phyloP scores from a whole-genome alignment of 1,284 basidiomycete genomes.

The Malassezia slooffiae region DNA sequence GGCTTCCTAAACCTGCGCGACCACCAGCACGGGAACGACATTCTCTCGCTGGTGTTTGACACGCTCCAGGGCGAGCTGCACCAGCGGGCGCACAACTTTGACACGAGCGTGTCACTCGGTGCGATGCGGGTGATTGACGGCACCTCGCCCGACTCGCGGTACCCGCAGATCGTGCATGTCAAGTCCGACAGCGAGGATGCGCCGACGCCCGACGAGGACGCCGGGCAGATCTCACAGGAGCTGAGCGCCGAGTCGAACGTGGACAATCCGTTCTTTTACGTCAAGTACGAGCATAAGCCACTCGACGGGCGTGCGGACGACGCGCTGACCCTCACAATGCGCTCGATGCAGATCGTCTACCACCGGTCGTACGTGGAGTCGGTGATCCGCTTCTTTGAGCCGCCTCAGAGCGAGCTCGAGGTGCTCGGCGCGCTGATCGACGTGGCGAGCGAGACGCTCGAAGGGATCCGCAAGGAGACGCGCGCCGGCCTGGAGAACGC shows the following conservation, averaged over 20 bases:
- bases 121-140: conserved; percentile 85
- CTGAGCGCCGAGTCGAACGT: conserved; percentile 38
- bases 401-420: conserved; percentile 86
- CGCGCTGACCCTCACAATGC: conserved; percentile 77
- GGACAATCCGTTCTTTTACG: conserved; percentile 73
- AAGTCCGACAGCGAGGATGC: conserved; percentile 51
- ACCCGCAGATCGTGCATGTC: conserved; percentile 86
- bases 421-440: conserved; percentile 64
- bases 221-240: conserved; percentile 30
- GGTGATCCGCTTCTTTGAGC: conserved; percentile 82
- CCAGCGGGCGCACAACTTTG: conserved; percentile 75
- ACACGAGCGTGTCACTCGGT: conserved; percentile 72
- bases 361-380: conserved; percentile 89
- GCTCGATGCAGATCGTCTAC: conserved; percentile 96
- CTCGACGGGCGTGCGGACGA: conserved; percentile 86
- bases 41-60: conserved; percentile 82
- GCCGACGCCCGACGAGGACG: not conserved
- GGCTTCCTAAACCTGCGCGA: conserved; percentile 38
- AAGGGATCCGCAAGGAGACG: conserved; percentile 88
- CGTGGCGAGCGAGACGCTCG: conserved; percentile 85
- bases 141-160: conserved; percentile 67
- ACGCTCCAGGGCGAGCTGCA: conserved; percentile 72
- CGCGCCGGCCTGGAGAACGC: conserved; percentile 89
- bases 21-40: conserved; percentile 51
- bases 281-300: conserved; percentile 87